Percentiles rank a stretch among this genome's conserved stretches.
Conservation (phyloP, 2,329 filamentous ascomycete genomes). For the Cladobotryum mycophilum region DNA sequence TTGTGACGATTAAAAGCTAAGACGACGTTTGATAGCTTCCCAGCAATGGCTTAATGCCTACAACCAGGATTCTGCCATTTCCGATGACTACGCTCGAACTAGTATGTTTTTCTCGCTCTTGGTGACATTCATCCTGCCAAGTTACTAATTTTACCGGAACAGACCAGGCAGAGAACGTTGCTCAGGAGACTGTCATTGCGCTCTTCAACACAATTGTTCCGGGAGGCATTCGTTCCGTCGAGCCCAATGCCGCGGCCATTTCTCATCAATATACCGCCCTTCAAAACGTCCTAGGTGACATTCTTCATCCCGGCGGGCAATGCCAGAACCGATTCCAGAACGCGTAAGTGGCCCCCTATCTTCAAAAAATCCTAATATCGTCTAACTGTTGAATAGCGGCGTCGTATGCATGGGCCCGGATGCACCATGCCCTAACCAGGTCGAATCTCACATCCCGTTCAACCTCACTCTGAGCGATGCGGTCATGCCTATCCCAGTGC, state of each 20-base stretch:
- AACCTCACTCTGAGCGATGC: no score
- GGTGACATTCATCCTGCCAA: no score
- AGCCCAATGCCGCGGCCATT: conserved; percentile 17
- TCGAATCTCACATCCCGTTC: no score
- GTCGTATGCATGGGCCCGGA: no score
- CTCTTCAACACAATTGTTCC: conserved; percentile 21
- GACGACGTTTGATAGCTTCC: no score
- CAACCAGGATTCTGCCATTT: conserved; percentile 12
- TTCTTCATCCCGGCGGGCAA: conserved; percentile 13
- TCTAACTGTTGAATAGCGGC: no score
- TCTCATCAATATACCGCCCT: conserved; percentile 17
- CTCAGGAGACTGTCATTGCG: conserved; percentile 18
- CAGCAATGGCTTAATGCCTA: conserved; percentile 6
- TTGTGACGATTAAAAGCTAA: no score
- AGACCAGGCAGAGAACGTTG: conserved; percentile 19
- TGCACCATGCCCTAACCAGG: no score
- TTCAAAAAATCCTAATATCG: no score
- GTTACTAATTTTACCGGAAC: no score
- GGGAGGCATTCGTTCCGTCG: conserved; percentile 17
- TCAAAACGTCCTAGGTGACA: conserved; percentile 13
- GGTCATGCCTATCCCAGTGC: no score
- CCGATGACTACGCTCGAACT: conserved; percentile 14
- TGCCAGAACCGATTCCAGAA: conserved; percentile 11
- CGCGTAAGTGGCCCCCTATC: no score
- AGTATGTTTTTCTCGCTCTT: not conserved